Evolutionary conservation across 257 asterid species (phyloP), one percentile per base, ranked within the genome.

Genomic region (Lycium ferocissimum): DNA sequence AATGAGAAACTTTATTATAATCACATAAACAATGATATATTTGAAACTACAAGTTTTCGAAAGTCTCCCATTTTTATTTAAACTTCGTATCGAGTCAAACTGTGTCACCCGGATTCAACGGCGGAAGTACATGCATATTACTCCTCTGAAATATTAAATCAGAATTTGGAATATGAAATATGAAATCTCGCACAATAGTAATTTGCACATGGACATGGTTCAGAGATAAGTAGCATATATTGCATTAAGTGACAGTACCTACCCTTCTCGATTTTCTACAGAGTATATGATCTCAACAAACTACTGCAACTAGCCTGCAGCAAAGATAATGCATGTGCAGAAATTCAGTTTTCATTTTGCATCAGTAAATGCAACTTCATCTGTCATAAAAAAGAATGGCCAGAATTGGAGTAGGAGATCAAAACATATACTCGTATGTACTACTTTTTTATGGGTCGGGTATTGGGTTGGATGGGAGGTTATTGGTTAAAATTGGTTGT

Each of bases 271-370:
- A 61, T 61, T 59, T 20, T 20, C 69, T 7, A 20, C 6, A 62
- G 6, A 8, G 33, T 62, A 8, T 63, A 9, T 63, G 15, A 63
- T 63, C 38, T 65, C 80, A 72, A 72, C 80, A 10, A 72, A 72
- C 80, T 45, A n/a, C 80, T 72, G 80, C 80, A 45, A 72, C 33
- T 10, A n/a, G 2, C 58, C 4, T 40, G 45, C 45, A 72, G 9
- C 45, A 72, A 72, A 72, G 37, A 72, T 45, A n/a, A 33, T 45
- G 38, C 80, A 72, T 45, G 80, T 72, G 38, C 80, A 72, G 13
- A 51, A 51, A 51, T 51, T 10, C 56, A 43, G 5, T 72, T 56
- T 56, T 72, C 80, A 72, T 72, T 72, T 57, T 72, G 26, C 2
- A 72, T 45, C 38, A 72, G 57, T 72, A 72, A 72, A 45, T 72